phyloP scores from a whole-genome alignment of 2,329 filamentous ascomycete genomes.

The Monosporascus sp. region DNA sequence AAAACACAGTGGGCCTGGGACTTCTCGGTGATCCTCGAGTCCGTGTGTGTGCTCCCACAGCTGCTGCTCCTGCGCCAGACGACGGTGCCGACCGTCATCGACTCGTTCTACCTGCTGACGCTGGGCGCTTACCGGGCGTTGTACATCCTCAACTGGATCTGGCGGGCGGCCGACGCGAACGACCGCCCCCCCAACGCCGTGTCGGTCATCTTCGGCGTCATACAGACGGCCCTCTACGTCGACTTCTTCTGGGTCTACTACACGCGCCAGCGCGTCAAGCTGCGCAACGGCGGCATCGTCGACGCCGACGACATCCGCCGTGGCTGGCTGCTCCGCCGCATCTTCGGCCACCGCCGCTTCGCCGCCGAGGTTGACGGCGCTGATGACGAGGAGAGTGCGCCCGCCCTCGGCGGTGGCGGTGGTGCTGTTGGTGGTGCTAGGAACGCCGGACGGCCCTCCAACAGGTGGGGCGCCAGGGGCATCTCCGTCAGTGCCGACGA shows the following conservation, averaged over 20 bases:
- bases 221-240: slow-evolving; percentile 85
- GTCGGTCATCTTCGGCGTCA: slow-evolving; percentile 76
- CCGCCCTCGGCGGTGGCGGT: slow-evolving; percentile 35
- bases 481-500: slow-evolving; percentile 65
- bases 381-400: slow-evolving; percentile 51
- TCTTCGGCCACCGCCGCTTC: slow-evolving; percentile 59
- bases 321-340: slow-evolving; percentile 75
- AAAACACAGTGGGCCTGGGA: slow-evolving; percentile 66
- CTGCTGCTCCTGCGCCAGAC: slow-evolving; percentile 88
- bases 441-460: slow-evolving; percentile 31
- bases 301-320: slow-evolving; percentile 83
- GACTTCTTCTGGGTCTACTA: slow-evolving; percentile 99
- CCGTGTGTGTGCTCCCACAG: slow-evolving; percentile 84
- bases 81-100: slow-evolving; percentile 91
- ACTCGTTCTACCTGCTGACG: slow-evolving; percentile 89
- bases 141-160: slow-evolving; percentile 90
- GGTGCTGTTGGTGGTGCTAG: slow-evolving; percentile 16
- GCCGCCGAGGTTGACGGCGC: slow-evolving; percentile 44
- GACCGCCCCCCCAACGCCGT: slow-evolving; percentile 61
- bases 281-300: slow-evolving; percentile 79
- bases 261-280: slow-evolving; percentile 87
- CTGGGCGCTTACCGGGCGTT: slow-evolving; percentile 83
- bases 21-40: slow-evolving; percentile 89
- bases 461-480: slow-evolving; percentile 57
- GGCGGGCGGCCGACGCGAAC: slow-evolving; percentile 55